A percentile compares a stretch with the other conserved stretches of the same genome.
These are phyloP conservation scores for Fusarium piperis DNA, from an alignment of 2,329 filamentous ascomycete genomes.

Conservation along the genomic window DNA sequence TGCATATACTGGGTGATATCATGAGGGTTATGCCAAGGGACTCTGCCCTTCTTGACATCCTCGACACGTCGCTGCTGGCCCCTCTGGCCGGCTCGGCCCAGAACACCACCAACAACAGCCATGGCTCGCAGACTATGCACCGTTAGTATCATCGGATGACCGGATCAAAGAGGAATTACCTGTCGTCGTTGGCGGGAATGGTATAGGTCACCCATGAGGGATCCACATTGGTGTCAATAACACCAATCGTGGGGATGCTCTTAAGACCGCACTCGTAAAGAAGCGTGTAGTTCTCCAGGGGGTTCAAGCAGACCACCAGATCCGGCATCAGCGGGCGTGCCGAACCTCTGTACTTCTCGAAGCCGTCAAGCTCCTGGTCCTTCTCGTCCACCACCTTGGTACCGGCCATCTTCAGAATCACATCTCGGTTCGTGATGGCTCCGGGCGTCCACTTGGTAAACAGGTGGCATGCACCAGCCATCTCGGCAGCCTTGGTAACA, in stretches of 20 bases:
- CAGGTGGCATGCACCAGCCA: slow-evolving; percentile 84
- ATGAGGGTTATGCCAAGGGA: slow-evolving; percentile 68
- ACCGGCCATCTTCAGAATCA: slow-evolving; percentile 77
- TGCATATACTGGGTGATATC: slow-evolving; percentile 55
- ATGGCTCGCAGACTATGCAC: slow-evolving; percentile 77
- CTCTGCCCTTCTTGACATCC: slow-evolving; percentile 67
- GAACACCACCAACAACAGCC: slow-evolving; percentile 82
- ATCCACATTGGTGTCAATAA: slow-evolving; percentile 93
- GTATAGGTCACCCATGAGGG: slow-evolving; percentile 95
- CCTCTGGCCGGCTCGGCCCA: slow-evolving; percentile 84
- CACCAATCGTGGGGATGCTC: slow-evolving; percentile 91
- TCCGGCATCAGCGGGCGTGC: slow-evolving; percentile 81
- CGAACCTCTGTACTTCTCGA: slow-evolving; percentile 70
- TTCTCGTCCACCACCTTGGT: slow-evolving; percentile 81
- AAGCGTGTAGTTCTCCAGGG: slow-evolving; percentile 88
- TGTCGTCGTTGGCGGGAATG: slow-evolving; percentile 97
- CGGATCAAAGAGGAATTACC: slow-evolving; percentile 58
- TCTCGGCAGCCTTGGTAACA: slow-evolving; percentile 81
- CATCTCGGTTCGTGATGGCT: slow-evolving; percentile 89
- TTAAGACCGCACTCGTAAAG: slow-evolving; percentile 90
- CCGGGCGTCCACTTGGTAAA: slow-evolving; percentile 95
- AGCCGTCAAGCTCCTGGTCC: slow-evolving; percentile 70
- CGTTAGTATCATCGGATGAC: slow-evolving; percentile 35
- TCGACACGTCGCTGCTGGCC: slow-evolving; percentile 75
- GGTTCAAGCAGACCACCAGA: slow-evolving; percentile 91